phyloP scores from a whole-genome alignment of 2,329 filamentous ascomycete genomes.

The Alternaria brassicicola region DNA sequence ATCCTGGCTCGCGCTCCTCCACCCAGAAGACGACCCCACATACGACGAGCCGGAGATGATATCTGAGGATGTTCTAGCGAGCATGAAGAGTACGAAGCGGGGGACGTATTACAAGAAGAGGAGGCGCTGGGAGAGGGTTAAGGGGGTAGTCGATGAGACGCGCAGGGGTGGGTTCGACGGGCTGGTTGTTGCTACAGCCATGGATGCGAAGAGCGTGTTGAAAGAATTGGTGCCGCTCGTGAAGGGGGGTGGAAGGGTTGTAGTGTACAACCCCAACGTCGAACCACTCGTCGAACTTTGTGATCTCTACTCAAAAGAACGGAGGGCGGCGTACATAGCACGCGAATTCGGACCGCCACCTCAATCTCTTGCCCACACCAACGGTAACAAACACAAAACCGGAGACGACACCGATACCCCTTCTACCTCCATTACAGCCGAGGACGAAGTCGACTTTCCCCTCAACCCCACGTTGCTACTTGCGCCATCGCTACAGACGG shows the following conservation, averaged over 20 bases:
- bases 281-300: slow-evolving; percentile 79
- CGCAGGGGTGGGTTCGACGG: slow-evolving; percentile 80
- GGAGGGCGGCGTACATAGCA: slow-evolving; percentile 70
- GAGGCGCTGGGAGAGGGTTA: slow-evolving; percentile 76
- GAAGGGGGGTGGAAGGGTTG: slow-evolving; percentile 79
- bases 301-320: slow-evolving; percentile 82
- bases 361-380: neutral
- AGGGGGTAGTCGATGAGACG: slow-evolving; percentile 74
- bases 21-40: slow-evolving; percentile 74
- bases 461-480: slow-evolving; percentile 86
- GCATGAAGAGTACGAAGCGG: slow-evolving; percentile 81
- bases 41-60: slow-evolving; percentile 72
- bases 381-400: slow-evolving; percentile 10
- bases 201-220: slow-evolving; percentile 80
- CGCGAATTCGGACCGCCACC: slow-evolving; percentile 31
- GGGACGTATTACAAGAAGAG: slow-evolving; percentile 89
- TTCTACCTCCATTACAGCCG: too few relatives aligned
- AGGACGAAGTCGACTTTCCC: slow-evolving; percentile 72
- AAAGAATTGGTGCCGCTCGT: slow-evolving; percentile 79
- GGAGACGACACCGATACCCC: too few relatives aligned
- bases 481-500: slow-evolving; percentile 79
- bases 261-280: slow-evolving; percentile 81
- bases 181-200: slow-evolving; percentile 78
- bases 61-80: slow-evolving; percentile 65
- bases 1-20: slow-evolving; percentile 89